Base-by-base conservation (phyloP, 108 stramenopile genomes). In the Fragilaria radians region DNA sequence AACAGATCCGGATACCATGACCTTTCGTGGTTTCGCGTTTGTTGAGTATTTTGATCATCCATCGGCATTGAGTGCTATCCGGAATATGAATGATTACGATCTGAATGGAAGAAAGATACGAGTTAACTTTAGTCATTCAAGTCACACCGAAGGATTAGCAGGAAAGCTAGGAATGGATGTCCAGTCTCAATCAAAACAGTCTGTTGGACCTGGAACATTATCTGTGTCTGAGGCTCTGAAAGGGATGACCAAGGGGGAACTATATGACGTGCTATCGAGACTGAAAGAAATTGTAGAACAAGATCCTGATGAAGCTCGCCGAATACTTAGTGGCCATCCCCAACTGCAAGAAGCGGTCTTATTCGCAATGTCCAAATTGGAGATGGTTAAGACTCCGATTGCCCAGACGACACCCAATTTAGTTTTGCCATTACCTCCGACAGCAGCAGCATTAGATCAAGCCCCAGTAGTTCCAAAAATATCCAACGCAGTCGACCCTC, bases 41-140 rank as follows among this genome's bases (percentile, higher is more conserved):
- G 88, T 98, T 27, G 97, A 98, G 67, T 98, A 90, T 67, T 89
- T 93, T 62, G 96, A 98, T 62, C 91, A 95, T 4, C 91, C 95
- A 55, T 91, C 92, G 19, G 97, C 95, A 0, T 68, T 98, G 52
- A 77, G 74, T 63, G 95, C 97, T 0, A 98, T 98, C 72, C 82
- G 94, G 4, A 96, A 98, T 66, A 92, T 98, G 82, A 96, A 98
- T 63, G 93, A 91, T 33, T 91, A 89, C 63, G 97, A 96, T 64
- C 75, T 96, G 28, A 96, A 96, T 67, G 94, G 95, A 3, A 73
- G 97, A 50, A 79, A 81, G 46, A 61, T 97, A 7, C 84, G 95
- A 3, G 94, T 95, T 21, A 97, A 96, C 61, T 97, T 89, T 56
- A 91, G 88, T 52, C 94, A 93, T 68, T 89, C 84, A 52, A 78